These are phyloP conservation scores for Kluyveromyces sp. DNA, from an alignment of 1,139 yeast genomes.

Conservation along the genomic window DNA sequence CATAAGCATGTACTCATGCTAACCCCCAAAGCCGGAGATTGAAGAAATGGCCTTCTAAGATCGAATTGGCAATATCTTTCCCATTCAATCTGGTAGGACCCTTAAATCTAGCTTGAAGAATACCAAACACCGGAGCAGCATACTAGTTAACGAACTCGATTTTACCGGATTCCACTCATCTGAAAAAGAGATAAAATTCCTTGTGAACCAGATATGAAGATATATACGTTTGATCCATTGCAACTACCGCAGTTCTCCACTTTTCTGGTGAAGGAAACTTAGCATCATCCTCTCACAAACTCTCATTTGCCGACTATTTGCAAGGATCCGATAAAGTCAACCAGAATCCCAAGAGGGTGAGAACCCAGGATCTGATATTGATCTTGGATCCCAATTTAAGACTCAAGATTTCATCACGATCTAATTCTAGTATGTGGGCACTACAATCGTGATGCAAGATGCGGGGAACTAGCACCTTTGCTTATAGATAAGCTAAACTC, in stretches of 20 bases:
- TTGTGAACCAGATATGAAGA: conserved; percentile 20
- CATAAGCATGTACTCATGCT: conserved; percentile 20
- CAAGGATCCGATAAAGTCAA: conserved; percentile 11
- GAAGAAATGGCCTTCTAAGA: conserved; percentile 17
- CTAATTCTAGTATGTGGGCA: conserved; percentile 23
- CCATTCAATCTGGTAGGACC: conserved; percentile 14
- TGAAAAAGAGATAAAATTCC: conserved; percentile 8
- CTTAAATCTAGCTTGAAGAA: conserved; percentile 10
- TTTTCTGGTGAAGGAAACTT: conserved; percentile 13
- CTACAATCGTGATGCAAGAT: conserved; percentile 20
- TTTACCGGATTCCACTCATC: conserved; percentile 6
- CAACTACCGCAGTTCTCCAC: conserved; percentile 14
- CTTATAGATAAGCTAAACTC: conserved; percentile 6
- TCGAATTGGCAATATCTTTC: conserved; percentile 17
- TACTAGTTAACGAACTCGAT: conserved; percentile 18
- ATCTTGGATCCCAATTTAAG: conserved; percentile 2
- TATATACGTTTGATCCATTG: conserved; percentile 10
- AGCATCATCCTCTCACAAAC: conserved; percentile 3
- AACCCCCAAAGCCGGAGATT: conserved; percentile 14
- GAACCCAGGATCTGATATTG: background rate
- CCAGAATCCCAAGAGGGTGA: no score
- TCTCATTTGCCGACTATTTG: conserved; percentile 12
- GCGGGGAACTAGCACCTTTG: conserved; percentile 19
- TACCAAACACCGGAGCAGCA: conserved; percentile 10
- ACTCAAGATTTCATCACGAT: conserved; percentile 8